phyloP scores from a whole-genome alignment of 2,329 filamentous ascomycete genomes.

The Stachybotrys elegans region DNA sequence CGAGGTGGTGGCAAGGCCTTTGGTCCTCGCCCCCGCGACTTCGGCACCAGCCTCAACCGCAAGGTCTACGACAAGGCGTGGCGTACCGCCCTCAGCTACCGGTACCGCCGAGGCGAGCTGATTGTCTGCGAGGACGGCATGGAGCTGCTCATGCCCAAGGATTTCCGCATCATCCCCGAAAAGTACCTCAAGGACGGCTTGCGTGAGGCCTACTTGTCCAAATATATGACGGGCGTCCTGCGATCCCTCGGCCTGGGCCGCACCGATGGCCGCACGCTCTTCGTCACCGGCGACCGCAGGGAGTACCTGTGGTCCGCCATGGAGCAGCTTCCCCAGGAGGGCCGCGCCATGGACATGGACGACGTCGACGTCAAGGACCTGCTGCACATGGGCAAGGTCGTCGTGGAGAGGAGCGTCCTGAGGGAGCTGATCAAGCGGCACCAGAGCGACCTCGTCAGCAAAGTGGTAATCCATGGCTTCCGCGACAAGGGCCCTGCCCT shows the following conservation, averaged over 20 bases:
- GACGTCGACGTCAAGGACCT: constrained; percentile 96
- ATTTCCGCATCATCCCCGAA: constrained; percentile 39
- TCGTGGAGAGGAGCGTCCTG: constrained; percentile 80
- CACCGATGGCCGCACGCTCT: constrained; percentile 63
- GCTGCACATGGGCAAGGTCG: constrained; percentile 75
- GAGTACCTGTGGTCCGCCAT: constrained; percentile 64
- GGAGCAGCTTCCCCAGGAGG: constrained; percentile 58
- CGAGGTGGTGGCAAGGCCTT: constrained; percentile 82
- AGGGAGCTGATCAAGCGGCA: constrained; percentile 69
- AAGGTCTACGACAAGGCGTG: constrained; percentile 96
- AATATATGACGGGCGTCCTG: constrained; percentile 65
- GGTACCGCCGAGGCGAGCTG: constrained; percentile 82
- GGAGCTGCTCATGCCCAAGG: constrained; percentile 56
- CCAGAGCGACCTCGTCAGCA: constrained; percentile 57
- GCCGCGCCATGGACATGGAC: constrained; percentile 61
- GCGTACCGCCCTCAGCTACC: constrained; percentile 88
- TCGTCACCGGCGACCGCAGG: constrained; percentile 62
- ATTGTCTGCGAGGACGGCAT: constrained; percentile 76
- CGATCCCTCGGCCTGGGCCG: constrained; percentile 65
- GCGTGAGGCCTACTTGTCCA: constrained; percentile 51
- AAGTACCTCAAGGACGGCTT: constrained; percentile 42
- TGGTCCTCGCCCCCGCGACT: constrained; percentile 90
- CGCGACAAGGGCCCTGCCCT: constrained; percentile 24
- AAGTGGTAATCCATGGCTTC: constrained; percentile 38
- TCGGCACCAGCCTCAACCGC: constrained; percentile 72